phyloP scores from a whole-genome alignment of 257 asterid genomes.

The Cordia subcordata region DNA sequence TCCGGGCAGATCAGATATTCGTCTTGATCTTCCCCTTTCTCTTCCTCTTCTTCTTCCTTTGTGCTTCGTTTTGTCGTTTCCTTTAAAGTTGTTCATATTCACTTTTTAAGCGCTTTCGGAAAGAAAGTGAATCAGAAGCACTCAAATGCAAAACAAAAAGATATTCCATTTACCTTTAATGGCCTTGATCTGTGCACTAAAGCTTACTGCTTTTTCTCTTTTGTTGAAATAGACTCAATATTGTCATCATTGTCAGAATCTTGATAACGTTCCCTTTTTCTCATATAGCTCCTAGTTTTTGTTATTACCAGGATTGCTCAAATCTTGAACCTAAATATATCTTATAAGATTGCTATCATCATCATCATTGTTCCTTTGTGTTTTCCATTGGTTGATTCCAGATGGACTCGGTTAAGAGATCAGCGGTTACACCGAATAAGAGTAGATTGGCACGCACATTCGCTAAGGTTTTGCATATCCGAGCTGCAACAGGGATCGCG shows the following conservation, averaged over 20 bases:
- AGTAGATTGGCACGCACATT: constrained; percentile 52
- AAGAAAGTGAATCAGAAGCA: constrained; percentile 9
- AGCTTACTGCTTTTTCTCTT: constrained; percentile 41
- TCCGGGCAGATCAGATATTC: constrained; percentile 2
- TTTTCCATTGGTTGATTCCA: constrained; percentile 39
- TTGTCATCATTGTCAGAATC: constrained; percentile 21
- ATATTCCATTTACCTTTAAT: constrained; percentile 27
- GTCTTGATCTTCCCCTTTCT: constrained; percentile 10
- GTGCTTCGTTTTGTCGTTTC: constrained; percentile 19
- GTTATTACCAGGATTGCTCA: constrained; percentile 12
- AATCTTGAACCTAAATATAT: constrained; percentile 1
- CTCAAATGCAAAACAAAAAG: constrained; percentile 30
- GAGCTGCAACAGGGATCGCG: constrained; percentile 32
- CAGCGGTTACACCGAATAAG: constrained; percentile 46
- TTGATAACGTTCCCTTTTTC: constrained; percentile 33
- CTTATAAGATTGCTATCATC: neutral
- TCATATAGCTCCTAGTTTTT: constrained; percentile 19
- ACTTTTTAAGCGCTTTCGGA: constrained; percentile 19
- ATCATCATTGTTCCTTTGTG: neutral
- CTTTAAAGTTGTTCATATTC: constrained; percentile 27
- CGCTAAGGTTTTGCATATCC: constrained; percentile 61
- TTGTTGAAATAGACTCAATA: constrained; percentile 31
- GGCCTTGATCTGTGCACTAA: constrained; percentile 48
- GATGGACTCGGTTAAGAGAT: constrained; percentile 58
- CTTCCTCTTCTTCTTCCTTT: constrained; percentile 14